Percentiles rank a stretch among this genome's conserved stretches.
Evolutionary conservation across 75 land plant genomes (phyloP).

Genomic region (Selaginella moellendorffii): DNA sequence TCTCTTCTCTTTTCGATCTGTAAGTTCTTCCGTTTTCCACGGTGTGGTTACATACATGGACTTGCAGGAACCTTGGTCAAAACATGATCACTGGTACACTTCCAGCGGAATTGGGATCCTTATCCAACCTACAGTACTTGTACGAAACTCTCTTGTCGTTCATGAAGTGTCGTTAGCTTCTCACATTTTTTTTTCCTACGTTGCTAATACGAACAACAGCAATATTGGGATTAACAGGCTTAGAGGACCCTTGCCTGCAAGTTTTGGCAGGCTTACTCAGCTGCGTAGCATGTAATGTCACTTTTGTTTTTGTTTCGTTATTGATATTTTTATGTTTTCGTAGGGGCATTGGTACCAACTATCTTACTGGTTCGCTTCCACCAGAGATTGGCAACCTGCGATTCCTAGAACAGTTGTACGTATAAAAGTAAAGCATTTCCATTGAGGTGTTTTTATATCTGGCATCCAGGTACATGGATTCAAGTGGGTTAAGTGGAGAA

Average conservation of each 20-base stretch:
- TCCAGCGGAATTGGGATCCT: background rate
- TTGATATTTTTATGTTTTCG: background rate
- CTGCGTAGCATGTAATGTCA: background rate
- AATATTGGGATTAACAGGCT: background rate
- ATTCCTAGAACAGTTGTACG: background rate
- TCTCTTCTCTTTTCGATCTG: background rate
- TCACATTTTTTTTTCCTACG: too few relatives aligned
- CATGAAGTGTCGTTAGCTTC: too few relatives aligned
- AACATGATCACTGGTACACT: conserved; percentile 7
- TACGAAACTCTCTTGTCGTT: background rate
- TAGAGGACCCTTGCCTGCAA: background rate
- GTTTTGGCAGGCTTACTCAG: background rate
- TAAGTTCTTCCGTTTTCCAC: background rate
- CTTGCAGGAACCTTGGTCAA: conserved; percentile 1
- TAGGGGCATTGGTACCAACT: background rate
- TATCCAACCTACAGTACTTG: background rate
- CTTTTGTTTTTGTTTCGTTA: too few relatives aligned
- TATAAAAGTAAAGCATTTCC: too few relatives aligned
- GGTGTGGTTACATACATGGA: conserved; percentile 4
- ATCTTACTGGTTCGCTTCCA: background rate
- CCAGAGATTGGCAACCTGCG: background rate
- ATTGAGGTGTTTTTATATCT: too few relatives aligned
- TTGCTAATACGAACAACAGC: background rate
- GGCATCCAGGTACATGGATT: conserved; percentile 4
- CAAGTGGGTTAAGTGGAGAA: background rate